Evolutionary conservation across 768 basidiomycete species (phyloP).

Genomic region (Podaxis sp.): DNA sequence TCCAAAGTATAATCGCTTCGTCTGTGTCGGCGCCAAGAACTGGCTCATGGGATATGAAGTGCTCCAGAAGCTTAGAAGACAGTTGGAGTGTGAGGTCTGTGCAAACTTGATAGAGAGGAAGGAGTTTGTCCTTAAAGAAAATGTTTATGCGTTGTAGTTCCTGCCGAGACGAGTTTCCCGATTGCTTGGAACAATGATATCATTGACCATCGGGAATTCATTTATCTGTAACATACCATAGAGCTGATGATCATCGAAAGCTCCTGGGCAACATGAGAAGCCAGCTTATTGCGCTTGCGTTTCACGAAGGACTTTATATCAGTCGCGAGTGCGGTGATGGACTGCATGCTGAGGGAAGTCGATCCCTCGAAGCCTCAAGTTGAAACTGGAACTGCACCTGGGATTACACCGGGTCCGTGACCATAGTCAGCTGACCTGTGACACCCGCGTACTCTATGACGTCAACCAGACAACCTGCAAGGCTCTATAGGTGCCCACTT

Average conservation of each 20-base stretch:
- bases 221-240: constrained; percentile 1
- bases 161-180: background rate
- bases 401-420: background rate
- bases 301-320: background rate
- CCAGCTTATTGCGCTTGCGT: background rate
- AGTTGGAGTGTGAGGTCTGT: constrained; percentile 6
- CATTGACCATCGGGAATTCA: background rate
- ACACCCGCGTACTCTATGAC: background rate
- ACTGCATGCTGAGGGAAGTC: background rate
- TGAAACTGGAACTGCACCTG: background rate
- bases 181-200: constrained; percentile 6
- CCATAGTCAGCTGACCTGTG: constrained; percentile 7
- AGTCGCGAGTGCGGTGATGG: constrained; percentile 1
- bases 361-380: background rate
- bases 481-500: background rate
- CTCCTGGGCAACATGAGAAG: background rate
- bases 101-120: background rate
- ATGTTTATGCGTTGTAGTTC: background rate
- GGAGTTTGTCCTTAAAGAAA: background rate
- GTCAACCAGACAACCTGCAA: background rate
- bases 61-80: background rate
- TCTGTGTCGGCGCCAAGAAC: background rate
- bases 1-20: background rate
- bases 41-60: background rate
- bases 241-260: background rate